Percentiles rank a stretch among this genome's conserved stretches.
phyloP scores from a whole-genome alignment of 768 basidiomycete species.

The Lactarius hatsudake region DNA sequence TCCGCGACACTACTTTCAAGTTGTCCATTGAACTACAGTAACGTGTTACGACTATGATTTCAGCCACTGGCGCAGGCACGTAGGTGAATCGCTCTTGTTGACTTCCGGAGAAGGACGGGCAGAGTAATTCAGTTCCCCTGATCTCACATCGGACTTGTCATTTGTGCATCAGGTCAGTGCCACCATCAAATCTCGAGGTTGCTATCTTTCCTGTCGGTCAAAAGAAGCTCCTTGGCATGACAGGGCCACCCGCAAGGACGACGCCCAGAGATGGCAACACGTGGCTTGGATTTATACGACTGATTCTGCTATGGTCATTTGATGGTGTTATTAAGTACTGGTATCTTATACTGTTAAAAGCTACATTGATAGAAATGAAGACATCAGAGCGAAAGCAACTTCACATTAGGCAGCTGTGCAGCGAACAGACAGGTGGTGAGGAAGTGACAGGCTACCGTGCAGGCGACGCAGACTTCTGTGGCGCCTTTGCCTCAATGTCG shows the following conservation, averaged over 20 bases:
- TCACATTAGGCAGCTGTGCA: slow-evolving; percentile 10
- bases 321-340: slow-evolving; percentile 15
- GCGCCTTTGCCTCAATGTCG: slow-evolving; percentile 40
- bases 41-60: not conserved
- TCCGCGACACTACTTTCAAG: not conserved
- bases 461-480: slow-evolving; percentile 17
- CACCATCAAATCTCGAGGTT: not conserved
- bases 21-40: not conserved
- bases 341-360: slow-evolving; percentile 14
- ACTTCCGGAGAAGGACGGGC: too few species aligned
- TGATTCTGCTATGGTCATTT: not conserved
- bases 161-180: not conserved
- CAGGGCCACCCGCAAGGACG: not conserved
- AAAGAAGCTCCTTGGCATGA: not conserved
- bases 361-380: slow-evolving; percentile 19
- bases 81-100: too few species aligned
- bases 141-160: not conserved
- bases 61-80: too few species aligned
- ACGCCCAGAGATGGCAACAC: too few species aligned
- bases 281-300: not conserved
- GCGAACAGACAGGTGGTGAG: not conserved
- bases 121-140: too few species aligned
- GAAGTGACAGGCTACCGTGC: slow-evolving; percentile 9
- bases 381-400: slow-evolving; percentile 13
- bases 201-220: not conserved